Base-by-base conservation (phyloP, 2,329 filamentous ascomycete genomes). In the Fusarium duplospermum region DNA sequence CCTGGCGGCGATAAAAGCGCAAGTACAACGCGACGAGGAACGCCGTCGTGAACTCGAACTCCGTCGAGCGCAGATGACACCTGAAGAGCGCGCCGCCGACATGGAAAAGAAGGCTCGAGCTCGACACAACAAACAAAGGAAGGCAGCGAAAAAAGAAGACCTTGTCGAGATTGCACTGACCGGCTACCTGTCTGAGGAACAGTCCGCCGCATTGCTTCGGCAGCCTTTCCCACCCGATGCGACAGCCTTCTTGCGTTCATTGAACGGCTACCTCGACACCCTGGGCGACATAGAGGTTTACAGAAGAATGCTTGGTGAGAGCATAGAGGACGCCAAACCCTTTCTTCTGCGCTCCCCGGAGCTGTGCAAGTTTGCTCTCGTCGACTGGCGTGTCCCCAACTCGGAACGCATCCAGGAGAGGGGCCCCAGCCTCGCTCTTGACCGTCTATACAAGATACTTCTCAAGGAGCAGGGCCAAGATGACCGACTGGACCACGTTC, bases 201-300 rank as follows among this genome's bases (percentile, higher is more conserved):
- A 42, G 35, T 27, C 16, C 36, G 38, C 35, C 11, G 35, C 35
- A 13, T 7, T 64, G 9, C 62, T 64, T 18, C 36, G 36, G 13
- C 62, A 64, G 33, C 62, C 62, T 14, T 64, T 33, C 9, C 13
- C 62, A 33, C 62, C 50, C 7, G 62, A 64, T 27, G 45, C 18
- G 50, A 64, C 50, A 11, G 33, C 47, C 14, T 64, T 64, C 33
- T n/a, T 64, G 11, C 62, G 50, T 6, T 64, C 62, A 24, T 27
- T 58, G 8, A 58, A 58, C 18, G 62, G 52, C n/a, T 58, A 64
- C n/a, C 56, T 57, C 18, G 36, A 64, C 22, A 5, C 47, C 13
- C 58, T 64, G 50, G 52, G 36, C 33, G 50, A 47, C 24, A 47
- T 29, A 16, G 6, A 27, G 8, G 7, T 6, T 20, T 62, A 50